A percentile compares a stretch with the other conserved stretches of the same genome.
These are phyloP conservation scores for Geranium brycei DNA, from an alignment of 345 rosid species.

Conservation along the genomic window DNA sequence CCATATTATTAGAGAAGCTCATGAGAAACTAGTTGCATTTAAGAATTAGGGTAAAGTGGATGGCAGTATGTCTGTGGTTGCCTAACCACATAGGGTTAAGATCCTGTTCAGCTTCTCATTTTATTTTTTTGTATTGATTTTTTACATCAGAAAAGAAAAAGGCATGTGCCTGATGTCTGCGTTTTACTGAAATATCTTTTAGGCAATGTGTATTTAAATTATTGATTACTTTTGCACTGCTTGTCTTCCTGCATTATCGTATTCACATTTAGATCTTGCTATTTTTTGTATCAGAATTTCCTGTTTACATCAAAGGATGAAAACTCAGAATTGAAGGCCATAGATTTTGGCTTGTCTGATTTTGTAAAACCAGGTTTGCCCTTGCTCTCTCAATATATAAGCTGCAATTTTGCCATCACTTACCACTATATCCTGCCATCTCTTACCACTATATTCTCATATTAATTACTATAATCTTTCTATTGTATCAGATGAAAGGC, in stretches of 20 bases:
- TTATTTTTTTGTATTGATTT: neutral
- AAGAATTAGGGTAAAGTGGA: too few species aligned
- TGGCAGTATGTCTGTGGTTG: too few species aligned
- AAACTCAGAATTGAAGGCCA: conserved; percentile 63
- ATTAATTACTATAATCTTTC: conserved; percentile 1
- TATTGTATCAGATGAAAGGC: conserved; percentile 67
- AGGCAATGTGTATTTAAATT: too few species aligned
- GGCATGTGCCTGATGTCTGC: too few species aligned
- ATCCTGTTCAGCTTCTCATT: too few species aligned
- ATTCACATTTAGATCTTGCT: neutral
- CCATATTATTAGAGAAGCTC: too few species aligned
- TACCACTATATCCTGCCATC: neutral
- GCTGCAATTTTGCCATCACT: neutral
- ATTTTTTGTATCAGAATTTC: conserved; percentile 58
- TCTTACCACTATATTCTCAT: neutral
- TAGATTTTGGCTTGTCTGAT: conserved; percentile 96
- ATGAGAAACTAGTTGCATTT: too few species aligned
- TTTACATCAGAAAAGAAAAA: neutral
- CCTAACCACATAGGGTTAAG: too few species aligned
- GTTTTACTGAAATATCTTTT: too few species aligned
- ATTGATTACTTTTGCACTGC: neutral
- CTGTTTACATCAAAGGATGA: conserved; percentile 75
- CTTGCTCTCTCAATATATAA: neutral
- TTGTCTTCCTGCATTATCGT: neutral
- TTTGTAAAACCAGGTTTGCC: conserved; percentile 77